These are phyloP conservation scores for Botrytis cinerea DNA, from an alignment of 2,329 filamentous ascomycete species.

Conservation along the genomic window DNA sequence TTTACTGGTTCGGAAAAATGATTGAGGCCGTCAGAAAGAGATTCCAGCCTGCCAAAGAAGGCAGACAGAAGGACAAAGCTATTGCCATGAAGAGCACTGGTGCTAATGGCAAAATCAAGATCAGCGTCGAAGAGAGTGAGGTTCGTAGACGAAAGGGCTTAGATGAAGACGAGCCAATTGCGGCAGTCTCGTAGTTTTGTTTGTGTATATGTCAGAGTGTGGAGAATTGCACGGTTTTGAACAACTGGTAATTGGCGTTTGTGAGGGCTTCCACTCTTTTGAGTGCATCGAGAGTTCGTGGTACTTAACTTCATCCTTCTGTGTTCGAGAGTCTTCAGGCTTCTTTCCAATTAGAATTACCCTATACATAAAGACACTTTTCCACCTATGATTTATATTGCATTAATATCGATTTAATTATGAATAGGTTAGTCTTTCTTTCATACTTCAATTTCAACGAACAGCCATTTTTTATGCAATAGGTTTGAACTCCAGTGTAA, in stretches of 20 bases:
- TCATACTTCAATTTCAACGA: not conserved
- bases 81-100: constrained; percentile 37
- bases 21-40: constrained; percentile 75
- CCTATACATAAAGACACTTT: constrained; percentile 6
- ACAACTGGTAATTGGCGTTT: not conserved
- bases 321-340: not conserved
- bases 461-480: not conserved
- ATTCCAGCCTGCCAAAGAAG: constrained; percentile 58
- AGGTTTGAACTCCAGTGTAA: not conserved
- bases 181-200: constrained; percentile 17
- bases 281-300: not conserved
- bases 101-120: constrained; percentile 36
- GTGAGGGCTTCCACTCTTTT: not conserved
- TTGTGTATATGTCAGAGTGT: constrained; percentile 6
- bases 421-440: not conserved
- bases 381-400: not conserved
- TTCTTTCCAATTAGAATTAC: constrained; percentile 5
- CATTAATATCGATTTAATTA: not conserved
- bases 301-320: not conserved
- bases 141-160: constrained; percentile 38
- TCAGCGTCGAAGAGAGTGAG: constrained; percentile 39
- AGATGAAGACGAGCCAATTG: constrained; percentile 20
- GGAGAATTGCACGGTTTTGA: not conserved
- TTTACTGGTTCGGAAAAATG: constrained; percentile 89
- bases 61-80: constrained; percentile 39